A percentile compares a stretch with the other conserved stretches of the same genome.
These are phyloP conservation scores for Russula olivacea DNA, from an alignment of 768 basidiomycete species.

Conservation along the genomic window DNA sequence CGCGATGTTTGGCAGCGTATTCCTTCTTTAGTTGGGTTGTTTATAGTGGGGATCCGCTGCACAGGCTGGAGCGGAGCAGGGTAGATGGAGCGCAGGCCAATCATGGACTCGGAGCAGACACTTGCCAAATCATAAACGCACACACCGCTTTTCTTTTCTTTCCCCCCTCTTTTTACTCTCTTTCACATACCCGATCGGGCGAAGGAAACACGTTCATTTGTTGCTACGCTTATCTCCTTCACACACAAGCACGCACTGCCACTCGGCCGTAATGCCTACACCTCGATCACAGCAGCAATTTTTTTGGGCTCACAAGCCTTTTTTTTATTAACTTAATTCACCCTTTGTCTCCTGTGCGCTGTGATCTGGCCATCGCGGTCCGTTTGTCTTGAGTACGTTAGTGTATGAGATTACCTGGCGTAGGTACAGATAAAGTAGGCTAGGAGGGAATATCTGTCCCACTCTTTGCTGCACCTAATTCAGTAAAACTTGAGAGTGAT, in stretches of 20 bases:
- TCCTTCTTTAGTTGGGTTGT: neutral
- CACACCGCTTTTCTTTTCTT: slow-evolving; percentile 9
- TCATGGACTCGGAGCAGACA: slow-evolving; percentile 19
- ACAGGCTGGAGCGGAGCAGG: slow-evolving; percentile 5
- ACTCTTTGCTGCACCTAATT: neutral
- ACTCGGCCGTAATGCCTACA: neutral
- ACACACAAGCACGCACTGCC: neutral
- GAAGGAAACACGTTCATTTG: slow-evolving; percentile 21
- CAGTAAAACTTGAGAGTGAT: neutral
- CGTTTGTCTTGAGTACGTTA: slow-evolving; percentile 6
- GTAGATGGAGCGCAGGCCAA: slow-evolving; percentile 10
- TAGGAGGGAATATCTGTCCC: neutral
- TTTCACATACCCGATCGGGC: slow-evolving; percentile 16
- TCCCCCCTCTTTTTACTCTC: slow-evolving; percentile 2
- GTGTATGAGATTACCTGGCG: slow-evolving; percentile 7
- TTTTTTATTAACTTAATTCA: slow-evolving; percentile 1
- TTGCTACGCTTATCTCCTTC: slow-evolving; percentile 6
- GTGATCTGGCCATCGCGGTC: neutral
- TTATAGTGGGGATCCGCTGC: neutral
- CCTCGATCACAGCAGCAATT: neutral
- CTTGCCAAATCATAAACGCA: slow-evolving; percentile 7
- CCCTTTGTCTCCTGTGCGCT: neutral
- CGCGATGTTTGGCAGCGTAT: slow-evolving; percentile 7
- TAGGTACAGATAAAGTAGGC: slow-evolving; percentile 9
- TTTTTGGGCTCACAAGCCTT: neutral